A percentile compares a stretch with the other conserved stretches of the same genome.
Conservation (phyloP, 805 yeast species). For the Starmera caribaea region DNA sequence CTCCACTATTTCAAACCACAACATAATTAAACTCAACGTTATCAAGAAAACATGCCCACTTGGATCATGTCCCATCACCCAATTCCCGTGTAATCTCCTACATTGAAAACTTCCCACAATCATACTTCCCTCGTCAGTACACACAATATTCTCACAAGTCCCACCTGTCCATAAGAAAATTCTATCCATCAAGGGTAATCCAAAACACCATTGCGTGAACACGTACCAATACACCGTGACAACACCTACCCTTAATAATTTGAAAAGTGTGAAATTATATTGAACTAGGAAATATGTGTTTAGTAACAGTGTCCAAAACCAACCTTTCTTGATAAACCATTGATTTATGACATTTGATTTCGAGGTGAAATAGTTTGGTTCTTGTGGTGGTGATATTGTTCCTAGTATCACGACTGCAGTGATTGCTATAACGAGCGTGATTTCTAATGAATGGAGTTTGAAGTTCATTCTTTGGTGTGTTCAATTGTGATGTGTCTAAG, state of each 20-base stretch:
- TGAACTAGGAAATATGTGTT: slow-evolving; percentile 19
- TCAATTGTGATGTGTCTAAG: too few species aligned
- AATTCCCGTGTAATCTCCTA: slow-evolving; percentile 50
- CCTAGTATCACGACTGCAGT: too few species aligned
- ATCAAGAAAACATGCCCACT: slow-evolving; percentile 87
- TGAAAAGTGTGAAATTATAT: slow-evolving; percentile 5
- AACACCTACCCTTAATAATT: slow-evolving; percentile 5
- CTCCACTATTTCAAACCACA: slow-evolving; percentile 56
- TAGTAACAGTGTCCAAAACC: slow-evolving; percentile 76
- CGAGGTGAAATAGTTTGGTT: slow-evolving; percentile 26
- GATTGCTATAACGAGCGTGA: too few species aligned
- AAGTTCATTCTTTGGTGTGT: too few species aligned
- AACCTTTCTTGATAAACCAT: slow-evolving; percentile 77
- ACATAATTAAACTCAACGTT: slow-evolving; percentile 51
- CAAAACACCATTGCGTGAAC: slow-evolving; percentile 83
- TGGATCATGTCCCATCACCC: slow-evolving; percentile 92
- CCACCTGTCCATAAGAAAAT: slow-evolving; percentile 82
- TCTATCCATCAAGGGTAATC: slow-evolving; percentile 82
- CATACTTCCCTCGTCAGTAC: slow-evolving; percentile 1
- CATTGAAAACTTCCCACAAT: slow-evolving; percentile 25
- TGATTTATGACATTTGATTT: slow-evolving; percentile 66
- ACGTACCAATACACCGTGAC: slow-evolving; percentile 71
- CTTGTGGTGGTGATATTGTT: neutral
- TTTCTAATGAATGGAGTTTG: too few species aligned
- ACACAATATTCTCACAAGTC: slow-evolving; percentile 32